Base-by-base conservation (phyloP, 1,284 basidiomycete genomes). In the Melampsora americana region DNA sequence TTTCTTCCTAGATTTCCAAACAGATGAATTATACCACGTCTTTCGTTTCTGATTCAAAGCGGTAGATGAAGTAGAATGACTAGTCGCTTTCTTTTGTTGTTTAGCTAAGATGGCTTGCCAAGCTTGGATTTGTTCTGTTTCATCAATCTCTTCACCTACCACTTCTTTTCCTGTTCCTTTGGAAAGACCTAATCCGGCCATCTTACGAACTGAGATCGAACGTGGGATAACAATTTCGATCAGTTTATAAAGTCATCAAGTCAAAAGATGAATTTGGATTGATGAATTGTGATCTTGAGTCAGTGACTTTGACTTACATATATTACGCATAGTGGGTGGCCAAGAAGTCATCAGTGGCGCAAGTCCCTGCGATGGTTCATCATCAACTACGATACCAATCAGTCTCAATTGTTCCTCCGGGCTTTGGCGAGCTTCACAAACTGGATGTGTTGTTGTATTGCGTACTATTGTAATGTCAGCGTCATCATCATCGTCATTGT, bases 301-400 rank as follows among this genome's bases (percentile, higher is more conserved):
- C n/a, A n/a, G n/a, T n/a, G 50, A 14, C 16, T 53, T 53, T 53
- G 9, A 35, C 60, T 62, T 35, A 62, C 60, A 62, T 28, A 62
- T 35, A 32, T 62, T 18, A 26, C 60, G 12, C 32, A n/a, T 62
- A 18, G 60, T n/a, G 7, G 23, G 16, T 30, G 60, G 60, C 60
- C 60, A 62, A 28, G 60, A 62, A 18, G 16, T 62, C 60, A 62
- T 62, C 23, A 62, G 32, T 4, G 60, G 60, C 11, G 60, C 60
- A 62, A 62, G 23, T 35, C 60, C 60, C 16, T 18, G 0, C 9
- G 26, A 30, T 16, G 60, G 60, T 6, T 62, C 4, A 32, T 62
- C 60, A 62, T 62, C 60, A 9, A 62, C 30, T 26, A 62, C 60
- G 60, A 62, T 62, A 6, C 60, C 60, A 62, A 62, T 62, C 16